Evolutionary conservation across 495 filamentous ascomycete species (phyloP).

Genomic region (Neurospora terricola): DNA sequence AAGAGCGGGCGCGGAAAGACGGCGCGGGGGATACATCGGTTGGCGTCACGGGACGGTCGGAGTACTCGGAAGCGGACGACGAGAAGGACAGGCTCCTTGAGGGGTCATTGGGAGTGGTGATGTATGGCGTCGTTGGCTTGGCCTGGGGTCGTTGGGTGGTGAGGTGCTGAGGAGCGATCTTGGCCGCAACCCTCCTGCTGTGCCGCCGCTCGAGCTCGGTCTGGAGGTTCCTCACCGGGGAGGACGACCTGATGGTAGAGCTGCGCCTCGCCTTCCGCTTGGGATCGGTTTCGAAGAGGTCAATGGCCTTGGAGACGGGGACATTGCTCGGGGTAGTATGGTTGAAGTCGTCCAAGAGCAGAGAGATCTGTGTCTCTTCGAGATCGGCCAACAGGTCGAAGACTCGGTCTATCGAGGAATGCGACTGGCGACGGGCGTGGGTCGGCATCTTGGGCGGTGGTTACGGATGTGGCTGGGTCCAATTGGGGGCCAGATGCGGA

Average conservation of each 20-base stretch:
- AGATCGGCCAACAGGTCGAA: slow-evolving; percentile 29
- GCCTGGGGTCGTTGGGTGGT: neutral
- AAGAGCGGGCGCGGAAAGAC: slow-evolving; percentile 13
- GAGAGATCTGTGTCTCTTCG: slow-evolving; percentile 23
- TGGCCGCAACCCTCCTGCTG: slow-evolving; percentile 20
- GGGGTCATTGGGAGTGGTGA: slow-evolving; percentile 2
- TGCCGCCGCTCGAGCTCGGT: slow-evolving; percentile 24
- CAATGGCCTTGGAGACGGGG: slow-evolving; percentile 25
- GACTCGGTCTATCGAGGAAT: slow-evolving; percentile 31
- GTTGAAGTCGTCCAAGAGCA: slow-evolving; percentile 28
- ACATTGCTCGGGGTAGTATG: slow-evolving; percentile 30
- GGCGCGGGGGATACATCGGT: neutral
- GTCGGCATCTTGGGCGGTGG: slow-evolving; percentile 18
- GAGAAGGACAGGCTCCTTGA: slow-evolving; percentile 5
- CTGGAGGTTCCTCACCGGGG: slow-evolving; percentile 23
- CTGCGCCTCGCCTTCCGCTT: slow-evolving; percentile 12
- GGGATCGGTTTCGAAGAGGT: slow-evolving; percentile 22
- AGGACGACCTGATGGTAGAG: slow-evolving; percentile 10
- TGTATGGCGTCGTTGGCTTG: neutral
- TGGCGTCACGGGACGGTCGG: slow-evolving; percentile 12
- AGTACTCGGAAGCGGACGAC: slow-evolving; percentile 5
- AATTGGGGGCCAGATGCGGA: neutral
- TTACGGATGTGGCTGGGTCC: neutral
- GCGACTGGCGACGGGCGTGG: slow-evolving; percentile 22
- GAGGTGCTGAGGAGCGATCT: neutral